Percentiles rank a stretch among this genome's conserved stretches.
Conservation (phyloP, 805 yeast genomes). For the Starmerella davenportii region DNA sequence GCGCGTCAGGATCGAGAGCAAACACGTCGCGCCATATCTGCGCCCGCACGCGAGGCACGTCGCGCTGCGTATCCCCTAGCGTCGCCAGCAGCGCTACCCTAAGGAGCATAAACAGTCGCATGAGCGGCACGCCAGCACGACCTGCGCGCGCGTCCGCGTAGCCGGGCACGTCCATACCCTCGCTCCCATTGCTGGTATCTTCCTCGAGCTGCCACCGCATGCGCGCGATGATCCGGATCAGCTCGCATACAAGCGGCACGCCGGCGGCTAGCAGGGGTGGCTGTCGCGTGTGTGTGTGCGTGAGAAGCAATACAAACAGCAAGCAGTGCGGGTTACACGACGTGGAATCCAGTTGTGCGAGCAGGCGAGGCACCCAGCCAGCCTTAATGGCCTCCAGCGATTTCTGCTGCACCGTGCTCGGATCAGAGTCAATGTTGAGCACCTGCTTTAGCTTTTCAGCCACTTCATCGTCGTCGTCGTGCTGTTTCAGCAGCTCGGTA, state of each 20-base stretch:
- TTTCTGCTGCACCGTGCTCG: neutral
- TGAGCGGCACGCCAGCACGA: neutral
- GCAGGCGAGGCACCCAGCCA: neutral
- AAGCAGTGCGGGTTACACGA: slow-evolving; percentile 5
- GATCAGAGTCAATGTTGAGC: neutral
- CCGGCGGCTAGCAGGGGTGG: slow-evolving; percentile 5
- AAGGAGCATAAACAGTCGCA: slow-evolving; percentile 6
- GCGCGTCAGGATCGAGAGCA: slow-evolving; percentile 18
- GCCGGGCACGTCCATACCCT: neutral
- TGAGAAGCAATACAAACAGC: slow-evolving; percentile 4
- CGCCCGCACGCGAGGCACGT: slow-evolving; percentile 28
- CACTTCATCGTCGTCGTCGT: neutral
- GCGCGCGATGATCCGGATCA: slow-evolving; percentile 8
- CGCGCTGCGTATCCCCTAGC: slow-evolving; percentile 38
- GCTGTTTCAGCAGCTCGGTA: neutral
- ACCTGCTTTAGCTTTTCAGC: neutral
- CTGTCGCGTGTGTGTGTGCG: neutral
- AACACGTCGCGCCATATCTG: slow-evolving; percentile 28
- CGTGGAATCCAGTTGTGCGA: neutral
- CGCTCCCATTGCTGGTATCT: neutral
- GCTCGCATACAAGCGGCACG: slow-evolving; percentile 3
- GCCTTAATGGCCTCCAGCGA: neutral
- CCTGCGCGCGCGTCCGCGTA: neutral
- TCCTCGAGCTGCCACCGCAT: slow-evolving; percentile 13
- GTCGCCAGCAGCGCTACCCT: slow-evolving; percentile 24